Evolutionary conservation across 164 flowering plant genomes (phyloP), one percentile per base, ranked within the genome.

Genomic region (Vitis riparia): DNA sequence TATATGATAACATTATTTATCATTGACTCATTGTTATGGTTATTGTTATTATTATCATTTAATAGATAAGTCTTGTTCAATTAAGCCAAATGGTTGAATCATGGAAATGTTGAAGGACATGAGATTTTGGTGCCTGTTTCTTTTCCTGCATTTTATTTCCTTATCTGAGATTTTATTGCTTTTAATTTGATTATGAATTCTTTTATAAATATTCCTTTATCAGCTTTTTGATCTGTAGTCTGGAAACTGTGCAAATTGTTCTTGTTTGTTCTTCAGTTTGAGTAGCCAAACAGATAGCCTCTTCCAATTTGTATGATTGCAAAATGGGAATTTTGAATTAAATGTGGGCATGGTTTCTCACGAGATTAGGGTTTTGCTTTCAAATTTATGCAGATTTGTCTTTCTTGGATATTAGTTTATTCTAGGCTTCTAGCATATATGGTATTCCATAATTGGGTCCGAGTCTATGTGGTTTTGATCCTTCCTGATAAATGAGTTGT

Each of bases 331-430:
- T 27, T 4, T 68, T 55, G 60, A 3, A 29, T 50, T 62, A 16
- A 19, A 50, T 70, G 9, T 55, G 56, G 71, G 62, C 62, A 67
- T 56, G 57, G 51, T 51, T 49, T 49, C 11, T 63, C 23, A 48
- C 27, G 11, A 19, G 63, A 63, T 53, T 59, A 16, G 30, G 62
- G 60, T 6, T 19, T 47, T 30, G 44, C 5, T 19, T 58, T 17
- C 29, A 15, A 49, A 32, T 63, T 49, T 1, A 1, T 17, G 5
- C 44, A 37, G 5, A 37, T 37, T 65, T 32, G 13, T 3, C n/a
- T 60, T 32, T 11, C 67, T 15, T 63, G 16, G 29, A 49, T 53
- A 32, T 51, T 64, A 44, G 55, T 64, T 68, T 62, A 69, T 74
- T 32, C 12, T 51, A 10, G 37, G 53, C 32, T 64, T 64, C 50